A percentile compares a stretch with the other conserved stretches of the same genome.
These are phyloP conservation scores for Ettlia oleoabundans DNA, from an alignment of 139 green algal species.

Conservation along the genomic window DNA sequence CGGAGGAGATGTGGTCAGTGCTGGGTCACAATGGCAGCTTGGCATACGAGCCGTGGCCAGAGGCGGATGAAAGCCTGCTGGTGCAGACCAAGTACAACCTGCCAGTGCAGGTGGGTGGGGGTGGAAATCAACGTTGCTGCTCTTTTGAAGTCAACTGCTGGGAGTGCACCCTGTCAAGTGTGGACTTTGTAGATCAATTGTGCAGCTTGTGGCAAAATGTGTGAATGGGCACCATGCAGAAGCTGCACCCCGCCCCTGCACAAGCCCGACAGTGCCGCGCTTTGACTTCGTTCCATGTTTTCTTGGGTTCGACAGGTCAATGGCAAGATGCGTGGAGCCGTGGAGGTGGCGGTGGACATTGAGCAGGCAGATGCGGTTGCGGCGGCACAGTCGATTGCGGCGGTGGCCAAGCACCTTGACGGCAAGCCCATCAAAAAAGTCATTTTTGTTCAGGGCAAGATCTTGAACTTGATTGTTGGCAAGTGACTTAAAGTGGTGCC, in stretches of 20 bases:
- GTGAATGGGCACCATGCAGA: too few species aligned
- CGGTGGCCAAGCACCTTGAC: conserved; percentile 70
- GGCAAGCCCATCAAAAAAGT: conserved; percentile 93
- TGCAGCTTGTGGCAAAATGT: too few species aligned
- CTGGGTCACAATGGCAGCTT: conserved; percentile 73
- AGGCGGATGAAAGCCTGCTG: conserved; percentile 77
- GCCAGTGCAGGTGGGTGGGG: conserved; percentile 74
- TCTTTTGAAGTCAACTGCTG: too few species aligned
- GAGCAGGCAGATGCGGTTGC: conserved; percentile 78
- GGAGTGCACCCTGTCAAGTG: too few species aligned
- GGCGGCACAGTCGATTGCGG: conserved; percentile 52
- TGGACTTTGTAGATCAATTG: too few species aligned
- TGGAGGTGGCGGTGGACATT: conserved; percentile 74
- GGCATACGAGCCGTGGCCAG: conserved; percentile 88
- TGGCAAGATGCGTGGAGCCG: conserved; percentile 89
- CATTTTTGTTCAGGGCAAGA: conserved; percentile 92
- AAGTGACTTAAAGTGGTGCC: conserved; percentile 29
- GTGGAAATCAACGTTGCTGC: background rate
- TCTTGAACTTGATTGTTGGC: conserved; percentile 93
- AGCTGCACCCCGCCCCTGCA: too few species aligned
- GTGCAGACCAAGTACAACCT: conserved; percentile 84
- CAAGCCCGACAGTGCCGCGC: too few species aligned
- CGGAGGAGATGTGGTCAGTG: conserved; percentile 29
- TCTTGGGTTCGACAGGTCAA: conserved; percentile 72
- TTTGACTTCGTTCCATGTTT: background rate